A percentile compares a stretch with the other conserved stretches of the same genome.
Conservation (phyloP, 768 basidiomycete species). For the Ramaria sp. region DNA sequence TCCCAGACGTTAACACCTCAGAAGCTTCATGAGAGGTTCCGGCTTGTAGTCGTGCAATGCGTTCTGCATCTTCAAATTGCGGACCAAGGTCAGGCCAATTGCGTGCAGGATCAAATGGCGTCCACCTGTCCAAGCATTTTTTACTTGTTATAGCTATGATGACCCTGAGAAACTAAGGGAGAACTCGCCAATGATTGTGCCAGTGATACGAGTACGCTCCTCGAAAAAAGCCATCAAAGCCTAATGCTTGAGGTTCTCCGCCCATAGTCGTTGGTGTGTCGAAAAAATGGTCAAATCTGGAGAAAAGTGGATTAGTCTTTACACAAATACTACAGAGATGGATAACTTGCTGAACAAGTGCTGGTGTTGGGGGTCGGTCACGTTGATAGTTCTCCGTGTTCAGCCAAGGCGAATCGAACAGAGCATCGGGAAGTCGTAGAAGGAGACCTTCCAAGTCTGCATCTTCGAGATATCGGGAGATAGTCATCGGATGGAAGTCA, state of each 20-base stretch:
- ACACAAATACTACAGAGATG: neutral
- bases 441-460: slow-evolving; percentile 77
- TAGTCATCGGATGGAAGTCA: slow-evolving; percentile 97
- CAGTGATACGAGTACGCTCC: slow-evolving; percentile 96
- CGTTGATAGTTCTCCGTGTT: slow-evolving; percentile 91
- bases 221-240: slow-evolving; percentile 92
- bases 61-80: slow-evolving; percentile 71
- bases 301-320: slow-evolving; percentile 7
- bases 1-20: neutral
- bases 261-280: slow-evolving; percentile 62
- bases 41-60: slow-evolving; percentile 36
- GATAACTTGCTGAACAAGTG: slow-evolving; percentile 68
- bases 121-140: slow-evolving; percentile 38
- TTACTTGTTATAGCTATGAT: neutral
- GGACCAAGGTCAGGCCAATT: slow-evolving; percentile 93
- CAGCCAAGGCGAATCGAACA: slow-evolving; percentile 96
- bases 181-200: slow-evolving; percentile 78
- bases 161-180: neutral
- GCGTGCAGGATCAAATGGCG: slow-evolving; percentile 84
- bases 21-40: neutral
- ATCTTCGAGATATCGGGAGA: slow-evolving; percentile 83
- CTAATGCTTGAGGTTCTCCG: slow-evolving; percentile 77
- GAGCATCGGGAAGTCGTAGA: slow-evolving; percentile 83
- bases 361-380: slow-evolving; percentile 78
- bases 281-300: slow-evolving; percentile 86